Evolutionary conservation across 805 yeast species (phyloP), one percentile per base, ranked within the genome.

Genomic region (Metschnikowia koreensis): DNA sequence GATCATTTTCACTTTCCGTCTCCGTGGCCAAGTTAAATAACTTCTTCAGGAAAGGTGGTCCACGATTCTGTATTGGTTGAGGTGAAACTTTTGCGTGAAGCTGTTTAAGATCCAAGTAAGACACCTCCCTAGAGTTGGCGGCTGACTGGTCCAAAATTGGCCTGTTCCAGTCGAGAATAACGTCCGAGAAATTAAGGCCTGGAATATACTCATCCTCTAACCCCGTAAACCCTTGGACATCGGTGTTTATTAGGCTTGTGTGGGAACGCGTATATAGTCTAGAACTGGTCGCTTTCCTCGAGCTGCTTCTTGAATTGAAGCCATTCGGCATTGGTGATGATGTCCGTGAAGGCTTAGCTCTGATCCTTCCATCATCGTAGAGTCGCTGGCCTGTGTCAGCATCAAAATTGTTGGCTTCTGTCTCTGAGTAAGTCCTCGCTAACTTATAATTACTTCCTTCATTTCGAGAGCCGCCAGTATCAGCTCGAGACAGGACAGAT

Each of bases 151-250:
- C 56, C 33, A 52, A 33, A 12, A 17, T 65, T 0, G 88, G 88
- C 22, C 82, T 61, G 47, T 72, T 72, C 87, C 87, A 83, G 48
- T 72, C 70, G 46, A 70, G 65, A 1, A 81, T 56, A 61, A 69
- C 66, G 27, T 79, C 75, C 39, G 75, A 70, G 55, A 83, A 84
- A 59, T 84, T 84, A 29, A 87, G 71, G 44, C 85, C 88, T 0
- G 93, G 93, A 13, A 88, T 78, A 60, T 87, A 87, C 61, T 88
- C 94, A 64, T 87, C 93, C 60, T 83, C 86, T 57, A 86, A 70
- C 0, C 89, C 91, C 34, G 51, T 61, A 37, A 62, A 56, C 28
- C 41, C 40, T 17, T 31, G 45, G 5, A 47, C 48, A 41, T 53
- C 64, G 9, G 51, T 42, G 42, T 67, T 66, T 12, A 47, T 52